Evolutionary conservation across 805 yeast genomes (phyloP).

Genomic region (Crinitomyces ghanaensis): DNA sequence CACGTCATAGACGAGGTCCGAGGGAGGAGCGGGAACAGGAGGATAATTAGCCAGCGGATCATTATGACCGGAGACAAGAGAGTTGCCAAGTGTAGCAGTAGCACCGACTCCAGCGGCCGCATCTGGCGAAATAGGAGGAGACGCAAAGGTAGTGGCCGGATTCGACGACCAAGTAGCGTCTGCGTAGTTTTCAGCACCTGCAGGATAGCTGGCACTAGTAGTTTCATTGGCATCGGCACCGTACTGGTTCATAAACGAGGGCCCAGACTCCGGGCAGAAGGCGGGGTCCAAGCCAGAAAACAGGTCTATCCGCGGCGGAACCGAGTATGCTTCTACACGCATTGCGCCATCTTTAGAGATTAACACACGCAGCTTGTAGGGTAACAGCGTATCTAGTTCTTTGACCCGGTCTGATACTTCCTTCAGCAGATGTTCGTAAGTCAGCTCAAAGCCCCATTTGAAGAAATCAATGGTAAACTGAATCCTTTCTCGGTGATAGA

Average conservation of each 20-base stretch:
- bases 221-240: too few relatives aligned
- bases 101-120: too few relatives aligned
- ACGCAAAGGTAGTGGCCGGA: too few relatives aligned
- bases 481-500: slow-evolving; percentile 53
- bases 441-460: slow-evolving; percentile 34
- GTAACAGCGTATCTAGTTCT: slow-evolving; percentile 14
- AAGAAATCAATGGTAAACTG: slow-evolving; percentile 45
- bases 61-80: too few relatives aligned
- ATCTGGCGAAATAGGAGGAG: too few relatives aligned
- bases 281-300: slow-evolving; percentile 23
- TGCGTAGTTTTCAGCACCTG: too few relatives aligned
- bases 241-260: too few relatives aligned
- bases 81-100: too few relatives aligned
- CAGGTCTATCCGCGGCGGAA: slow-evolving; percentile 21
- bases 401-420: slow-evolving; percentile 31
- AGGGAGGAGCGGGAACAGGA: slow-evolving; percentile 1
- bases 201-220: too few relatives aligned
- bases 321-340: slow-evolving; percentile 27
- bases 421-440: slow-evolving; percentile 32
- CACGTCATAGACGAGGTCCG: slow-evolving; percentile 40
- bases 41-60: too few relatives aligned
- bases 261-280: too few relatives aligned
- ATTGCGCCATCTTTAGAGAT: slow-evolving; percentile 30
- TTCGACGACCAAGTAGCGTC: too few relatives aligned
- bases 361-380: slow-evolving; percentile 40